Base-by-base conservation (phyloP, 768 basidiomycete genomes). In the Imleria badia region DNA sequence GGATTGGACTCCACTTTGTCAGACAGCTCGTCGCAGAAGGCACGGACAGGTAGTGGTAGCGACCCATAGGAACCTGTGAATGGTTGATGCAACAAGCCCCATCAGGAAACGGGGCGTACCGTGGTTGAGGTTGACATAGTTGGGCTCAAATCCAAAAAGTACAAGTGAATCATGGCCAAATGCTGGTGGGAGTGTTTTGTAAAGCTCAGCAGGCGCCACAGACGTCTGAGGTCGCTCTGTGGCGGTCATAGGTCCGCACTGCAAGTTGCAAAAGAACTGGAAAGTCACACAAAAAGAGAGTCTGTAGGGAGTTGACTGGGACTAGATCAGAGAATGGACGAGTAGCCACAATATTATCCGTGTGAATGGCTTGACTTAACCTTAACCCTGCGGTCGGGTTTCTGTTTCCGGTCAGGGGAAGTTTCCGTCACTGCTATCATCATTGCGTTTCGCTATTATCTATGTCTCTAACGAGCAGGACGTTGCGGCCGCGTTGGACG, bases 91-190 rank as follows among this genome's bases (percentile, higher is more conserved):
- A 6, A 19, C 20, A 4, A 35, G n/a, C 43, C 15, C 11, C n/a
- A 12, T 15, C 35, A 6, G 29, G 31, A 1, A 20, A 30, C 11
- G 3, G n/a, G 34, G 3, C 74, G 30, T 48, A 85, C 87, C 87
- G 48, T 83, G 75, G 62, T 89, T 88, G 44, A 89, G 69, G 60
- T 87, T 85, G 45, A 84, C 64, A 54, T 86, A 87, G 38, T 76
- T 73, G 6, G 82, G 74, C 39, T 83, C 80, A 22, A 88, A 77
- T 20, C 73, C 76, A 51, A 80, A 88, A 48, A 81, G 78, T 43
- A 79, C 76, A 50, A 75, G 79, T 60, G 81, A 66, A 6, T 69
- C 72, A 60, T 81, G 83, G 0, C 87, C 87, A 45, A 89, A 87
- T 2, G 70, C 52, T 14, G 82, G 78, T 0, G 76, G 75, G 0